Conservation (phyloP, 2,329 filamentous ascomycete species). For the Lecanoromycetidae sp. region DNA sequence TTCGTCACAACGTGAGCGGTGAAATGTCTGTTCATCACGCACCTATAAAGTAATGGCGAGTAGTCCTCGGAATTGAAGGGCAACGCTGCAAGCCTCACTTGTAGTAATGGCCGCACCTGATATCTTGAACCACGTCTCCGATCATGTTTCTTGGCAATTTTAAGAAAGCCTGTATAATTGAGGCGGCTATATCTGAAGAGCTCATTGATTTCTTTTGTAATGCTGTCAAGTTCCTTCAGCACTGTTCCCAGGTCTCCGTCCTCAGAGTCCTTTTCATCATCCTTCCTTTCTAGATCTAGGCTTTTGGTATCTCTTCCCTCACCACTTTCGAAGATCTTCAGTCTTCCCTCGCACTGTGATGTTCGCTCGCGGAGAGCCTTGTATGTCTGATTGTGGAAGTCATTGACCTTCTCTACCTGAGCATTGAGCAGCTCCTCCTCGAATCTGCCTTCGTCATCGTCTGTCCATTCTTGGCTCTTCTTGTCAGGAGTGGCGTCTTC, state of each 20-base stretch:
- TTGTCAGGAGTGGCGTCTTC: conserved; percentile 48
- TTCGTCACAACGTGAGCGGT: neutral
- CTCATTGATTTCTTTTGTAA: conserved; percentile 83
- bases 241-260: conserved; percentile 50
- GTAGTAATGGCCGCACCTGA: conserved; percentile 79
- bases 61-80: conserved; percentile 96
- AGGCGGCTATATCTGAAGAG: conserved; percentile 89
- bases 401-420: conserved; percentile 87
- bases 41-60: conserved; percentile 69
- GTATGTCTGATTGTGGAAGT: conserved; percentile 74
- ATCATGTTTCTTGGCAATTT: conserved; percentile 98
- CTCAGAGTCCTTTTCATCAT: conserved; percentile 5
- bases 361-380: conserved; percentile 71
- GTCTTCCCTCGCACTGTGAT: conserved; percentile 52
- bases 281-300: conserved; percentile 8
- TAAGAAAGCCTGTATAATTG: conserved; percentile 96
- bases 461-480: conserved; percentile 62
- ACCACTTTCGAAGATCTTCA: conserved; percentile 42
- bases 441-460: conserved; percentile 85
- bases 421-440: conserved; percentile 91
- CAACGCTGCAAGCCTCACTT: conserved; percentile 73
- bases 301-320: conserved; percentile 35
- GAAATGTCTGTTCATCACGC: neutral
- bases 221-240: conserved; percentile 66
- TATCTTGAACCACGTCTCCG: conserved; percentile 78